Evolutionary conservation across 768 basidiomycete genomes (phyloP), one percentile per base, ranked within the genome.

Genomic region (Collybiopsis confluens): DNA sequence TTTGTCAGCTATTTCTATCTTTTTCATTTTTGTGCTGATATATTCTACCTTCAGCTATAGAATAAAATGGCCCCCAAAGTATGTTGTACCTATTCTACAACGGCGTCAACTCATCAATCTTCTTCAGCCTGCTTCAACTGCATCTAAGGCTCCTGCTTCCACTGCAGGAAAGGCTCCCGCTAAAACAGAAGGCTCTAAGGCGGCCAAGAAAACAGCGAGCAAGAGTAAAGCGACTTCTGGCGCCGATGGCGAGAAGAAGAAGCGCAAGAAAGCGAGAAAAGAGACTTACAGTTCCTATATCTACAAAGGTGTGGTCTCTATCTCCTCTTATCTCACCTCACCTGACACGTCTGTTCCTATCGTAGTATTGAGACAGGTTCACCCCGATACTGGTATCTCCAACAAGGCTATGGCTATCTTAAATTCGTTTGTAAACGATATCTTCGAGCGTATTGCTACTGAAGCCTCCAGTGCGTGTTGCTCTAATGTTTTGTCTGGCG

Each of bases 381-480:
- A 96, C 76, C 96, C 95, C 50, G 94, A 96, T 64, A 96, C 94
- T 50, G 95, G 95, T 86, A 96, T 97, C 81, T 96, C 93, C 36
- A 96, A 92, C 83, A 96, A 96, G 73, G 88, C 88, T 2, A 92
- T 93, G 90, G 86, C 89, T 58, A 93, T 94, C 64, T 74, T 92
- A 41, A 91, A 93, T 78, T 89, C 86, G 26, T 93, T 95, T 59
- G 92, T 94, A 71, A 93, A 94, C 65, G 92, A 93, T 61, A 92
- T 94, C 68, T 94, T 95, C 58, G 92, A 94, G 68, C 88, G 93
- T 27, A 90, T 95, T 66, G 92, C 91, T 4, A 85, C 83, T 13
- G 91, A 92, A 62, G 91, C 92, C 47, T 92, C 90, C 59, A 92
- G 90, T 92, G 51, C 55, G 88, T 72, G 13, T 7, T 62, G 35